Base-by-base conservation (phyloP, 352 stramenopile genomes). In the Pythium guiyangense region DNA sequence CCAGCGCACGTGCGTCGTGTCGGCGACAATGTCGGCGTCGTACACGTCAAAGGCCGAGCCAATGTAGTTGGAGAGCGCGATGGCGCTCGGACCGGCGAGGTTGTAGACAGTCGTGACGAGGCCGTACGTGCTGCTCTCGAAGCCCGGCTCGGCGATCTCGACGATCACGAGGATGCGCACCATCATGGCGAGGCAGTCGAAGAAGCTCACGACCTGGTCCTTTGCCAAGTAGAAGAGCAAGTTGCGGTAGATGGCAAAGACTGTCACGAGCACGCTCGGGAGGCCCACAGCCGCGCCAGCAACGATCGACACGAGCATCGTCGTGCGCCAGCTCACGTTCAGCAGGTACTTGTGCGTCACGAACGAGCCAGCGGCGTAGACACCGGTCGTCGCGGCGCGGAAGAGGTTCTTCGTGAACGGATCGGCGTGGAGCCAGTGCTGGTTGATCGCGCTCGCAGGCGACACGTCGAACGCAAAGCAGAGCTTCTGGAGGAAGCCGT, bases 101-200 rank as follows among this genome's bases (percentile, higher is more conserved):
- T n/a, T n/a, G n/a, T n/a, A n/a, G n/a, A n/a, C n/a, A n/a, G n/a
- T n/a, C n/a, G n/a, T n/a, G n/a, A n/a, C n/a, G n/a, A n/a, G n/a
- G n/a, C n/a, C n/a, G n/a, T n/a, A n/a, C n/a, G n/a, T n/a, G n/a
- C n/a, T n/a, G n/a, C n/a, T n/a, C n/a, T n/a, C n/a, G n/a, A n/a
- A n/a, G n/a, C n/a, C n/a, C n/a, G n/a, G n/a, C n/a, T n/a, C n/a
- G n/a, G n/a, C n/a, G n/a, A n/a, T n/a, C n/a, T n/a, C n/a, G n/a
- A n/a, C n/a, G n/a, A n/a, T n/a, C n/a, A n/a, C 77, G n/a, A 88
- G 70, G 52, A 86, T 84, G 10, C 75, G 66, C n/a, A 92, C 69
- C 54, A 93, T 86, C 69, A 90, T 86, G 0, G 69, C 71, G 45
- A 93, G 65, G 8, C 75, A 83, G 51, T 88, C 72, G 8, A 79